Evolutionary conservation across 768 basidiomycete genomes (phyloP), one percentile per base, ranked within the genome.

Genomic region (Naganishia randhawae): DNA sequence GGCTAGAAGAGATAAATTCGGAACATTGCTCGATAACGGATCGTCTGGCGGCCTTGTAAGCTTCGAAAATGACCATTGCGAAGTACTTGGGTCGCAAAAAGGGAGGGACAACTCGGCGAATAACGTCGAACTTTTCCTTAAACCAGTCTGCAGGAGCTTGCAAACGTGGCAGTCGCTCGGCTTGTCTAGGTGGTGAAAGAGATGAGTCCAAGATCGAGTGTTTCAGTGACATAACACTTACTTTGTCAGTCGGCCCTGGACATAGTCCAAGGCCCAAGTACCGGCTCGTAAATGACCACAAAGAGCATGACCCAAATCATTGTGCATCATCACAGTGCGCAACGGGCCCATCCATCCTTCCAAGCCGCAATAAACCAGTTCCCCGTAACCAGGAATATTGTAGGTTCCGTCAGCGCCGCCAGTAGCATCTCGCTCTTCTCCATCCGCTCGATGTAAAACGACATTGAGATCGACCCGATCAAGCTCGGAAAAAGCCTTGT

Each of bases 1-100:
- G 90, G 1, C 96, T 93, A 19, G 86, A 84, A 13, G 85, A 84
- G 53, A 97, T 84, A 74, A 98, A 94, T 37, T 90, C 90, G 14
- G 93, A 90, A 73, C 84, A 88, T 75, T 92, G 94, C 72, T 95
- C 92, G 50, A 98, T 82, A 14, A 87, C 91, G 0, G 88, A 85
- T 35, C 84, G 83, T 25, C 93, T 87, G 22, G 93, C 89, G 11
- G 91, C 91, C 78, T 93, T 96, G 84, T 96, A 95, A 1, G 93
- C 93, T 68, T 88, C 88, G 27, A 89, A 91, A 68, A 98, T 84
- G 66, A 95, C 85, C 68, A 98, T 84, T 0, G 93, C 92, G 72
- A 99, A 99, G 80, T 91, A 98, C 79, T 95, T 98, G 25, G 96
- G 96, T 25, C 94, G 86, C 80, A 98, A 83, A 83, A 92, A 94